Conservation (phyloP, 352 stramenopile genomes). For the Phytopythium vexans region DNA sequence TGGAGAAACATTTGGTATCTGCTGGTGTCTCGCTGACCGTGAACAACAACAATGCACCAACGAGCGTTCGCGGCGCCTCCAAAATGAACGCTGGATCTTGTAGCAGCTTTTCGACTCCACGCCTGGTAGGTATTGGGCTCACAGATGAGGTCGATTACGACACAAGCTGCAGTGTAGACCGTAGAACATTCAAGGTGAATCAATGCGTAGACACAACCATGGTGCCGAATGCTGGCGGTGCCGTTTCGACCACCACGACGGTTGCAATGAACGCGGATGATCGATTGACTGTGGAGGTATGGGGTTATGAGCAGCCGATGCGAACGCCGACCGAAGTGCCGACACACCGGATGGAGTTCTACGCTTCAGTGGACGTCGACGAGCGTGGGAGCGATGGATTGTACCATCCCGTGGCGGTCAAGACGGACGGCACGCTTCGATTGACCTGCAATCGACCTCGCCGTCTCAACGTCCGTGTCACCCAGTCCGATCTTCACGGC, state of each 20-base stretch:
- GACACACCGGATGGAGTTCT: slow-evolving; percentile 38
- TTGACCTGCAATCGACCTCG: slow-evolving; percentile 59
- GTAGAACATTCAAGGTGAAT: no score
- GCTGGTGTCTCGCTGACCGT: slow-evolving; percentile 25
- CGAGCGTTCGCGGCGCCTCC: slow-evolving; percentile 5
- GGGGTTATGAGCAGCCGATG: no score
- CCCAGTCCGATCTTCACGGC: slow-evolving; percentile 57
- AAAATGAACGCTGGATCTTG: slow-evolving; percentile 4
- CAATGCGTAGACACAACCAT: no score
- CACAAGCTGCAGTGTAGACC: no score
- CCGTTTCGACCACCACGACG: no score
- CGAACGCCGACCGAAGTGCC: background rate
- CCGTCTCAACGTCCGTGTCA: slow-evolving; percentile 55
- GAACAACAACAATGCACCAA: slow-evolving; percentile 14
- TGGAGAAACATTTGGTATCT: slow-evolving; percentile 8
- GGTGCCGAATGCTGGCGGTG: no score
- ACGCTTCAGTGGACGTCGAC: slow-evolving; percentile 74
- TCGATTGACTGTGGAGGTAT: no score
- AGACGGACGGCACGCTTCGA: slow-evolving; percentile 59
- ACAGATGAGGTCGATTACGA: background rate
- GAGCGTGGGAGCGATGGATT: slow-evolving; percentile 62
- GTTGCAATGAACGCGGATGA: no score
- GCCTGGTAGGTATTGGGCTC: slow-evolving; percentile 9
- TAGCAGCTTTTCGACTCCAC: slow-evolving; percentile 17
- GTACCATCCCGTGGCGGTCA: slow-evolving; percentile 65